phyloP scores from a whole-genome alignment of 768 basidiomycete genomes.

The Tulasnella sp. region DNA sequence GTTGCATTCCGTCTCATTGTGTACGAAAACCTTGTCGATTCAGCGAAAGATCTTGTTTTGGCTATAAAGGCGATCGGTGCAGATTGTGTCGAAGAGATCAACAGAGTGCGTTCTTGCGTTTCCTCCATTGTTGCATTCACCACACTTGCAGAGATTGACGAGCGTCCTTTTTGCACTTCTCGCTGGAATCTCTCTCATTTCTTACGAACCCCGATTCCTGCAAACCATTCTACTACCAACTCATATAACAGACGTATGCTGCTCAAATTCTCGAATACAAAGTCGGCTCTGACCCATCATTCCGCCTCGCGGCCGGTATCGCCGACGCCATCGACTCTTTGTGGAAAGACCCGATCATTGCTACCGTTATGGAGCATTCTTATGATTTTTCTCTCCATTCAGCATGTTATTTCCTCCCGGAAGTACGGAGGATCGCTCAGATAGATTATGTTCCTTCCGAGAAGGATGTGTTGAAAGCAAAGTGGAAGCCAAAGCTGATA shows the following conservation, averaged over 20 bases:
- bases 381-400: slow-evolving; percentile 87
- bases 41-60: slow-evolving; percentile 76
- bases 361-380: slow-evolving; percentile 51
- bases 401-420: slow-evolving; percentile 85
- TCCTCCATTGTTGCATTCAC: background rate
- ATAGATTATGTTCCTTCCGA: slow-evolving; percentile 81
- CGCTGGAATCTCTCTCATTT: background rate
- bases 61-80: slow-evolving; percentile 83
- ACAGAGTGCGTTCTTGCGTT: slow-evolving; percentile 41
- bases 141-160: background rate
- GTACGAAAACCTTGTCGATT: slow-evolving; percentile 83
- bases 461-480: slow-evolving; percentile 81
- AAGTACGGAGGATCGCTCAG: slow-evolving; percentile 77
- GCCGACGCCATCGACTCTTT: slow-evolving; percentile 41
- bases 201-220: too few species aligned
- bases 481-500: slow-evolving; percentile 80
- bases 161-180: too few species aligned
- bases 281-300: slow-evolving; percentile 36
- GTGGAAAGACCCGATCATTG: slow-evolving; percentile 41
- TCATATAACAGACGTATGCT: slow-evolving; percentile 40
- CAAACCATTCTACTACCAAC: too few species aligned
- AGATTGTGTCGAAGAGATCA: slow-evolving; percentile 66
- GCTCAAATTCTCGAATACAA: slow-evolving; percentile 43
- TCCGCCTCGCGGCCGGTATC: slow-evolving; percentile 37
- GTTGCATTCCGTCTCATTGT: slow-evolving; percentile 71